Conservation (phyloP, 306 rosid species). For the Geum urbanum region DNA sequence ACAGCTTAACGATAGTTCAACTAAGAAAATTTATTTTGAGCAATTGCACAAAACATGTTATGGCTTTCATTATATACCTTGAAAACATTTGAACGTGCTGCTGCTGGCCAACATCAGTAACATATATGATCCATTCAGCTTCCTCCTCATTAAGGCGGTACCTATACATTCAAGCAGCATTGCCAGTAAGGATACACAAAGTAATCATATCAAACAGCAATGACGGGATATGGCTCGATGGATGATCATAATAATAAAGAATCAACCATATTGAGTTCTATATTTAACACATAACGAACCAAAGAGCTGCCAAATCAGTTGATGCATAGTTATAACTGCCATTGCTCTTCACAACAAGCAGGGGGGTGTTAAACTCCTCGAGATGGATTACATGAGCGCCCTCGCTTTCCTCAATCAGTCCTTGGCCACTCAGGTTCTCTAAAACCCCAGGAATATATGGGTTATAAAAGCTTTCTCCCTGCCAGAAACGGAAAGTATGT, state of each 20-base stretch:
- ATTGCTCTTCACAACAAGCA: slow-evolving; percentile 93
- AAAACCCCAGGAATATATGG: slow-evolving; percentile 74
- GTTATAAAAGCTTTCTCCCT: slow-evolving; percentile 98
- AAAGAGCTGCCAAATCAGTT: slow-evolving; percentile 84
- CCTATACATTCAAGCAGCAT: slow-evolving; percentile 50
- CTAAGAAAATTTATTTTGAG: neutral
- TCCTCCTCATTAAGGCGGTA: slow-evolving; percentile 84
- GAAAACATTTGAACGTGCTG: slow-evolving; percentile 92
- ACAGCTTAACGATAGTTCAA: neutral
- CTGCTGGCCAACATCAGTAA: slow-evolving; percentile 93
- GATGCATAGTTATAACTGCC: slow-evolving; percentile 94
- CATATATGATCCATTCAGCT: slow-evolving; percentile 88
- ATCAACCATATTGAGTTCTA: neutral
- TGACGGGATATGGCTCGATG: neutral
- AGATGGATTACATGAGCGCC: slow-evolving; percentile 87
- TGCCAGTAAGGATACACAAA: slow-evolving; percentile 17
- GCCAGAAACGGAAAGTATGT: slow-evolving; percentile 25
- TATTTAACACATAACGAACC: slow-evolving; percentile 41
- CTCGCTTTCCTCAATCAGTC: slow-evolving; percentile 66
- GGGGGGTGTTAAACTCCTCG: slow-evolving; percentile 71
- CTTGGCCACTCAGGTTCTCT: slow-evolving; percentile 55
- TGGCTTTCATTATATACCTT: slow-evolving; percentile 51
- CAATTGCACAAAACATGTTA: neutral
- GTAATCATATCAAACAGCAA: neutral
- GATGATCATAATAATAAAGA: neutral